Base-by-base conservation (phyloP, 176 grass and related monocot genomes). In the maize (Zea mays) region DNA sequence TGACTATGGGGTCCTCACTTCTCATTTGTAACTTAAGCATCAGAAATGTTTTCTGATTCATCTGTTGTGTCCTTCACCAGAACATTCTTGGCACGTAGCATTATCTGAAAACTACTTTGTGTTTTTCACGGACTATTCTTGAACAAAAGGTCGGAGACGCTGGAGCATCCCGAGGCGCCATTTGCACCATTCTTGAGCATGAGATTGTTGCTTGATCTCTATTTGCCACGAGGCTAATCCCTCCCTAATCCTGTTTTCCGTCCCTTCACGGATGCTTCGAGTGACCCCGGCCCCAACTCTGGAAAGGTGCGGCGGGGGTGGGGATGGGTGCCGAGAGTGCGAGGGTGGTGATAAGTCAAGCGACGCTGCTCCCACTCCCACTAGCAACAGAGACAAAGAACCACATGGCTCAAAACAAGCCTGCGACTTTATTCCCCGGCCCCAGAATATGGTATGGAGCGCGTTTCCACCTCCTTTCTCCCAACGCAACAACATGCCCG, bases 351-450 rank as follows among this genome's bases (percentile, higher is more conserved):
- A 27, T 27, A 49, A 70, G 43, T 70, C 67, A 48, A 48, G 44
- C 33, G 74, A 67, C 40, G 21, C 67, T 60, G 57, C 42, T 19
- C 27, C 27, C 10, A 0, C 48, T 9, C 40, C 9, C 65, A 12
- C 72, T 36, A 14, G 5, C 57, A 17, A 9, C 50, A 77, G 59
- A 14, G 50, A 33, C 34, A 64, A 27, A 27, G 27, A 27, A 54
- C 13, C 76, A 54, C 74, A 34, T 69, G 81, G n/a, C 33, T 48
- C 36, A 44, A 80, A 75, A 43, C 20, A 80, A 74, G 46, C 62
- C 19, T 15, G 45, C 8, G 51, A n/a, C 62, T 54, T 79, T 79
- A 62, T 78, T 79, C 74, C 37, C 3, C 35, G 74, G 43, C 36
- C 69, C 75, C 63, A 55, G 10, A 4, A 11, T 10, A 61, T 33